Evolutionary conservation across 2,329 filamentous ascomycete species (phyloP).

Genomic region (Colletotrichum tropicicola): DNA sequence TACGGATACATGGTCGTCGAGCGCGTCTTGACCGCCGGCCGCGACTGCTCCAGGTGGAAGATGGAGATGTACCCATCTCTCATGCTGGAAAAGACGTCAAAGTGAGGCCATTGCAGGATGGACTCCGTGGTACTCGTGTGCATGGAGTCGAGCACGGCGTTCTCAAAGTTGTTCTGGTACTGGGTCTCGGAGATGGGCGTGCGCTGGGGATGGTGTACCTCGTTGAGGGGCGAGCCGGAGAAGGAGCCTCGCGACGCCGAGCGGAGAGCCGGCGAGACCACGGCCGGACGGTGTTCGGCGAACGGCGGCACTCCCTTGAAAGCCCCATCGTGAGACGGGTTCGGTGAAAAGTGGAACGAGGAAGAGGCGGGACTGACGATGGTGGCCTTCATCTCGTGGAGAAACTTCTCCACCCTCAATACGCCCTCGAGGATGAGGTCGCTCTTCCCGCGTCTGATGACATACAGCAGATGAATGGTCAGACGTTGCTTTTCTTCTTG

Average conservation of each 20-base stretch:
- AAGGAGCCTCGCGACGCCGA: constrained; percentile 34
- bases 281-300: constrained; percentile 17
- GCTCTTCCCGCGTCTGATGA: constrained; percentile 54
- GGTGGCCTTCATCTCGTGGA: constrained; percentile 53
- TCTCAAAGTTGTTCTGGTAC: constrained; percentile 45
- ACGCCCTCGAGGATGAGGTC: constrained; percentile 61
- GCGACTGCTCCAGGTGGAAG: constrained; percentile 56
- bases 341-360: constrained; percentile 17
- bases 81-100: constrained; percentile 53
- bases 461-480: constrained; percentile 11
- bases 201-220: constrained; percentile 31
- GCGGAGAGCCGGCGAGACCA: constrained; percentile 33
- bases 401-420: constrained; percentile 54
- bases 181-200: constrained; percentile 35
- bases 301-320: constrained; percentile 19
- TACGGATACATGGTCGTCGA: constrained; percentile 50
- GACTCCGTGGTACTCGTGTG: constrained; percentile 61
- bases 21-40: constrained; percentile 44
- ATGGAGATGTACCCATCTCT: constrained; percentile 53
- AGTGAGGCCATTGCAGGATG: constrained; percentile 60
- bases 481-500: neutral
- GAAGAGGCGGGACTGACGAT: constrained; percentile 41
- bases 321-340: constrained; percentile 15
- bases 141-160: constrained; percentile 58
- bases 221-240: constrained; percentile 32